Base-by-base conservation (phyloP, 164 flowering plant species). In the Vitis rupestris region DNA sequence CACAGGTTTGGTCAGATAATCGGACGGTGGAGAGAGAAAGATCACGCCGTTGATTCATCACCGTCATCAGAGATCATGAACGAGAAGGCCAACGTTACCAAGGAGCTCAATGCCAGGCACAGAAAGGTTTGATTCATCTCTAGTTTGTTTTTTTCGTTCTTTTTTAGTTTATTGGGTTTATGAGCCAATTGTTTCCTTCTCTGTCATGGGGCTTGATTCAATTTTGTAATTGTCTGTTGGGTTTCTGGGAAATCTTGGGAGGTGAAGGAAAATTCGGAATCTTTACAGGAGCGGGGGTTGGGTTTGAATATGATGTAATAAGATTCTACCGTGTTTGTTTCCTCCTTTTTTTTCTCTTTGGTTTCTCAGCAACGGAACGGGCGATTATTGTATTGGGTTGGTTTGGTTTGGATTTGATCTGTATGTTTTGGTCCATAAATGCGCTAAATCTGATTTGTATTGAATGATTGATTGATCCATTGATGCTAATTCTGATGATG, bases 101-200 rank as follows among this genome's bases (percentile, higher is more conserved):
- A 85, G 59, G 90, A 87, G 82, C 88, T 87, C 63, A 87, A 87
- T 68, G 87, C 87, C 70, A 79, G 48, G 76, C 90, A 87, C 74
- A 75, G 80, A 74, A 87, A 87, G 88, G 90, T 87, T 1, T 29
- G 3, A 10, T 2, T 56, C 31, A 11, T 10, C 16, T 30, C 13
- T 51, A n/a, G 3, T 12, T 37, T 29, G 3, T 11, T 57, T 47
- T 14, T 13, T 30, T 67, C 10, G 7, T 10, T 9, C 31, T 14
- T 29, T 5, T 37, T 31, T 8, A 13, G 2, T 12, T 13, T 4
- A 1, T 27, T 59, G 12, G 61, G 61, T 0, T 27, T 59, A 2
- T 59, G 14, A 59, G 9, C 17, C 61, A 10, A 31, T 31, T 11
- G 3, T 4, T 59, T 23, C 10, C 12, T 17, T 59, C 5, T 59